Evolutionary conservation across 176 grass and related monocot genomes (phyloP).

Genomic region (Eragrostis nindensis): DNA sequence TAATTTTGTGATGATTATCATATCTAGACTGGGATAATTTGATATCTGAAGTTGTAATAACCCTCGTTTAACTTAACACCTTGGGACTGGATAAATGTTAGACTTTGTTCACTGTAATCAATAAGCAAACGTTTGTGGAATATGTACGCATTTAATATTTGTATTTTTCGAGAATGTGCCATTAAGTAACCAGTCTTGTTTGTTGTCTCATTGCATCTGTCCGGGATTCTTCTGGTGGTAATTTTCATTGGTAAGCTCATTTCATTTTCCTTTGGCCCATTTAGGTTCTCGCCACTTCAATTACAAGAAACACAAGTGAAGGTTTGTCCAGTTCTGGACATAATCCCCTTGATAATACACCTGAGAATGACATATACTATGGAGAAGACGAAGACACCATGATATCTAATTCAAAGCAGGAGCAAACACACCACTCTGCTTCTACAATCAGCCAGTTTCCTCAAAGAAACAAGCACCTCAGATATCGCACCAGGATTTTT

Average conservation of each 20-base stretch:
- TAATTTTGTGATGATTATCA: constrained; percentile 4
- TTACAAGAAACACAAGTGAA: constrained; percentile 56
- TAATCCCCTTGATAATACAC: constrained; percentile 49
- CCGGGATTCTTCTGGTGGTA: constrained; percentile 6
- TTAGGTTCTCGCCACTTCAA: constrained; percentile 93
- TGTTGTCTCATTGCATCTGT: constrained; percentile 26
- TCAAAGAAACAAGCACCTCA: constrained; percentile 85
- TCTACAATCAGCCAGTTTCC: constrained; percentile 55
- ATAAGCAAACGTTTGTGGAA: neutral
- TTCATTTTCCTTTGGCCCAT: constrained; percentile 30
- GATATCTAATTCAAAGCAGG: constrained; percentile 76
- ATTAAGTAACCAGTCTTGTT: constrained; percentile 5
- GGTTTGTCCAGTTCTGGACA: constrained; percentile 55
- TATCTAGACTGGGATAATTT: neutral
- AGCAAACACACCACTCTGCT: constrained; percentile 43
- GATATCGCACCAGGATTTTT: constrained; percentile 95
- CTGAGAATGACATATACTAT: constrained; percentile 65
- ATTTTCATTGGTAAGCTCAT: constrained; percentile 26
- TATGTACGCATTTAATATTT: constrained; percentile 13
- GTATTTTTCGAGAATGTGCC: neutral
- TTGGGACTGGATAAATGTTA: neutral
- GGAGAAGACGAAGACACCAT: constrained; percentile 94
- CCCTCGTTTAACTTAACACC: constrained; percentile 9
- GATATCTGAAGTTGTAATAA: neutral
- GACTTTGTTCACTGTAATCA: neutral